Evolutionary conservation across 2,329 filamentous ascomycete genomes (phyloP), one percentile per base, ranked within the genome.

Genomic region (Diaporthe helianthi): DNA sequence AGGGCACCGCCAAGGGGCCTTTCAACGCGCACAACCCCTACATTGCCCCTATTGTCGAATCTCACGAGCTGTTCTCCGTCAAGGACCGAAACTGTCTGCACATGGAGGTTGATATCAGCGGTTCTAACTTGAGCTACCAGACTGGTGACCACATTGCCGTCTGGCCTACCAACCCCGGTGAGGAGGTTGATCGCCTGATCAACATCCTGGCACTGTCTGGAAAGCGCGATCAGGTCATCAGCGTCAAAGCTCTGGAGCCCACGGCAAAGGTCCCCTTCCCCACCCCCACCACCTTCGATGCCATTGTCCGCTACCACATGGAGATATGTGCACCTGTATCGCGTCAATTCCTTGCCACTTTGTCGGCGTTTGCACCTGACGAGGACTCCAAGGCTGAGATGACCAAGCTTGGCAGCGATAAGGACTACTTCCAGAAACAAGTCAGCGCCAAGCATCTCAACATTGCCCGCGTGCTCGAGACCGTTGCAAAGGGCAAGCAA

Each of bases 241-340:
- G 88, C 72, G 90, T 99, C 79, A 98, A 97, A 83, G 90, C 93
- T 69, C 88, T 98, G 49, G 97, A 99, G 81, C 90, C 94, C 52
- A 98, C 96, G 10, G 94, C 96, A 74, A 98, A 98, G 84, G 94
- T 99, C 54, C 96, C 96, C 9, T 98, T 99, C 84, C 97, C 97
- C 22, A 94, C 94, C 6, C 96, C 96, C 8, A 98, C 96, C 19
- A 99, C 96, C 2, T 98, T 95, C 81, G 95, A 98, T 81, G 92
- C 95, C 69, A 93, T 95, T 73, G 85, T 93, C 70, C 93, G 96
- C 74, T 99, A 98, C 82, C 95, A 99, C 82, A 92, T 99, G 85
- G 97, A 99, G 83, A 96, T 98, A 73, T 93, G 94, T 79, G 94
- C 93, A 53, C 93, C 96, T 55, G 92, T 99, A 36, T 99, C 96